Conservation (phyloP, 83 land plant genomes). For the Diphasiastrum complanatum region DNA sequence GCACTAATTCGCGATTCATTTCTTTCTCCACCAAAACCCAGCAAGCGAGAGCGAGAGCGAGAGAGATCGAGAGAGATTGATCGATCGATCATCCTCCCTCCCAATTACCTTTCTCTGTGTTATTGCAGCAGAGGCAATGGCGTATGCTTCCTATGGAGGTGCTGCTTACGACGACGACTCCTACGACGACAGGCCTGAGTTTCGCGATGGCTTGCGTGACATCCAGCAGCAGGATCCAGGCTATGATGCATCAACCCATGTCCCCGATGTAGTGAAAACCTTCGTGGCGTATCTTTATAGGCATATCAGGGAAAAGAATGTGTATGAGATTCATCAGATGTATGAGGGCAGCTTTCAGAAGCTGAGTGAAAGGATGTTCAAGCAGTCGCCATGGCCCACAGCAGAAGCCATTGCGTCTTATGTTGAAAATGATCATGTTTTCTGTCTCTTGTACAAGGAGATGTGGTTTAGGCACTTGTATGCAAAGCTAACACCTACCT, state of each 20-base stretch:
- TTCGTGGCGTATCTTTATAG: conserved; percentile 91
- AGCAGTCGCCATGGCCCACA: conserved; percentile 81
- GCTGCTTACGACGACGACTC: conserved; percentile 26
- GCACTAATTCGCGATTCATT: no score
- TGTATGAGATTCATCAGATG: conserved; percentile 96
- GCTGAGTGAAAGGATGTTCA: conserved; percentile 76
- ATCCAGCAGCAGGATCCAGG: conserved; percentile 24
- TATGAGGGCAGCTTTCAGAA: conserved; percentile 82
- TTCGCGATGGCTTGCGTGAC: conserved; percentile 27
- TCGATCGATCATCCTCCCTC: no score
- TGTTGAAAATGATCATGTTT: conserved; percentile 92
- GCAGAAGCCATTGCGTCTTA: conserved; percentile 73
- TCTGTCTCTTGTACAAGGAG: conserved; percentile 86
- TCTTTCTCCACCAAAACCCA: no score
- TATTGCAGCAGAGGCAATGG: conserved; percentile 16
- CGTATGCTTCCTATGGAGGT: conserved; percentile 23
- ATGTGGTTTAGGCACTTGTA: conserved; percentile 89
- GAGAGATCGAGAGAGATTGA: no score
- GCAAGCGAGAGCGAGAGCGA: no score
- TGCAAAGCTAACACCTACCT: conserved; percentile 51
- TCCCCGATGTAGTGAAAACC: conserved; percentile 77
- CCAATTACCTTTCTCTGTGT: no score
- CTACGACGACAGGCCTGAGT: conserved; percentile 34
- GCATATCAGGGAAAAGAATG: conserved; percentile 90
- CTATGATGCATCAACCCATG: conserved; percentile 46